A percentile compares a stretch with the other conserved stretches of the same genome.
phyloP scores from a whole-genome alignment of 2,329 filamentous ascomycete genomes.

The Aspergillus aculeatinus region DNA sequence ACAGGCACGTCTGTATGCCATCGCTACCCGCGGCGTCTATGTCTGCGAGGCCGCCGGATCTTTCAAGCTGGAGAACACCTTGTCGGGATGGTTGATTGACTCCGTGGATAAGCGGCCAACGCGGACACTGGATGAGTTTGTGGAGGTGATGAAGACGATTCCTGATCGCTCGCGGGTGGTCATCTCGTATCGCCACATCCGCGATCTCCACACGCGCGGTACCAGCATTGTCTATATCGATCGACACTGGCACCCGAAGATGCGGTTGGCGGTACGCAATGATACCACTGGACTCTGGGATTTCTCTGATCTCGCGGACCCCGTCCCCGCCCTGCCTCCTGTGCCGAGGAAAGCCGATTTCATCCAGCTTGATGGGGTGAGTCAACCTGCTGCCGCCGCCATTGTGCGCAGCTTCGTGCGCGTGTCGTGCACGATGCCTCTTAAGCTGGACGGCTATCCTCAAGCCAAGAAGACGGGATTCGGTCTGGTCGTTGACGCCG shows the following conservation, averaged over 20 bases:
- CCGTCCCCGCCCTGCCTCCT: conserved; percentile 71
- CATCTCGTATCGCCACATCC: conserved; percentile 91
- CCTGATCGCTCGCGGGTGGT: conserved; percentile 81
- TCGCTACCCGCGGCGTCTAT: conserved; percentile 87
- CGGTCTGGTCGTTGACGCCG: conserved; percentile 94
- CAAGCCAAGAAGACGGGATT: conserved; percentile 93
- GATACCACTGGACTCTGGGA: conserved; percentile 92
- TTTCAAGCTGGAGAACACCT: conserved; percentile 87
- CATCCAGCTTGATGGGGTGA: conserved; percentile 84
- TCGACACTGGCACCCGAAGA: conserved; percentile 92
- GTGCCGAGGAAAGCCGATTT: conserved; percentile 80
- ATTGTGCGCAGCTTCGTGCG: conserved; percentile 94
- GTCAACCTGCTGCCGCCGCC: conserved; percentile 85
- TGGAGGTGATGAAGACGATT: conserved; percentile 84
- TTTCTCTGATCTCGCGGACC: conserved; percentile 78
- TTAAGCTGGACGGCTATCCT: conserved; percentile 97
- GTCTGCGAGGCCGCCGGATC: conserved; percentile 93
- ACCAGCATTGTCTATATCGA: conserved; percentile 91
- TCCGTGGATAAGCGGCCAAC: conserved; percentile 90
- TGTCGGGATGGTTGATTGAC: conserved; percentile 92
- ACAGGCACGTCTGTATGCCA: conserved; percentile 91
- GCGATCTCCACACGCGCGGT: conserved; percentile 90
- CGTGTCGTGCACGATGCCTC: conserved; percentile 85
- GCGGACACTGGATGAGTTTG: conserved; percentile 81
- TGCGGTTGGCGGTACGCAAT: conserved; percentile 88